These are phyloP conservation scores for Xylaria scruposa DNA, from an alignment of 495 filamentous ascomycete species.

Conservation along the genomic window DNA sequence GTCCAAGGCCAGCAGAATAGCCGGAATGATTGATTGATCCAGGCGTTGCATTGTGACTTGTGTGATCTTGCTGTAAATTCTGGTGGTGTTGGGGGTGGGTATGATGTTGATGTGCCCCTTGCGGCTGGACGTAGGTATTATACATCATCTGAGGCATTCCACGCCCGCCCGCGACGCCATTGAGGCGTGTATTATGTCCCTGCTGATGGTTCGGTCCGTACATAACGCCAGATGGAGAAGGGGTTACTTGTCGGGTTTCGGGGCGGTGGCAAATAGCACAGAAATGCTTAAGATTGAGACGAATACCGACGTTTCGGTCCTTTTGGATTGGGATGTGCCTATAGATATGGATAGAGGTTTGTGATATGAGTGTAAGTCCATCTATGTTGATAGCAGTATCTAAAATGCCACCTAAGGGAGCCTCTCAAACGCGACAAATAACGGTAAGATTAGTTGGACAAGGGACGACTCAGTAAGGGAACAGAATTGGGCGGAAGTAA, in stretches of 20 bases:
- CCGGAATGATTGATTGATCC: constrained; percentile 75
- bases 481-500: constrained; percentile 1
- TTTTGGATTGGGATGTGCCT: constrained; percentile 20
- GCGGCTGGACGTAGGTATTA: constrained; percentile 69
- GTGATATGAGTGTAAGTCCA: constrained; percentile 66
- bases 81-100: constrained; percentile 74
- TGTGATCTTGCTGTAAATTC: constrained; percentile 73
- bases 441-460: neutral
- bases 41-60: constrained; percentile 61
- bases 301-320: constrained; percentile 60
- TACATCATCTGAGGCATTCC: constrained; percentile 66
- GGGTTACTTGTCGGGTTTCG: constrained; percentile 74
- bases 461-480: neutral
- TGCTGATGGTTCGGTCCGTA: constrained; percentile 81
- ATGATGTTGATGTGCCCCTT: constrained; percentile 70
- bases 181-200: constrained; percentile 76
- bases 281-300: constrained; percentile 30
- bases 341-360: constrained; percentile 17
- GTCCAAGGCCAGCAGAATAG: constrained; percentile 76
- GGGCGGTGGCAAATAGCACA: constrained; percentile 41
- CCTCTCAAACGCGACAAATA: neutral
- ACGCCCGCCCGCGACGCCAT: constrained; percentile 57
- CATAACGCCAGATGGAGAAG: constrained; percentile 66
- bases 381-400: constrained; percentile 57
- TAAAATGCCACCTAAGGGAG: constrained; percentile 43